Evolutionary conservation across 192 early-diverging fungal species (phyloP), one percentile per base, ranked within the genome.

Genomic region (Entomortierella lignicola): DNA sequence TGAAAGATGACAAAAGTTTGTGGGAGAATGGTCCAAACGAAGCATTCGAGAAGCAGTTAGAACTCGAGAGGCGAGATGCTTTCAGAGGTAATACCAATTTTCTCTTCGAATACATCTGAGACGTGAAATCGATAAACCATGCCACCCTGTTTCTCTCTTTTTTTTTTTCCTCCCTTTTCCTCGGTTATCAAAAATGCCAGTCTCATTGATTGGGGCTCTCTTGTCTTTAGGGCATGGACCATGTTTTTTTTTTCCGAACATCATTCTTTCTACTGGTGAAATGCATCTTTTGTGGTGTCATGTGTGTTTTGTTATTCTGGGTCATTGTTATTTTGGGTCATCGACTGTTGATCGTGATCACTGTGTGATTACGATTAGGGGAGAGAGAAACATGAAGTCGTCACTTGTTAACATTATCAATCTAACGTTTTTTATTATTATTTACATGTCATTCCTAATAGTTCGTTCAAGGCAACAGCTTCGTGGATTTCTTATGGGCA

Each of bases 1-100:
- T 65, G 56, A 17, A 8, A 27, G 68, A 79, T 6, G 75, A 79
- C 51, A 65, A 55, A 56, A 79, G 60, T 55, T 27, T 79, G 30
- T 79, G 75, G 75, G 75, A 79, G 52, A 66, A 79, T 21, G 75
- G 75, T 2, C 75, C 75, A 20, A 61, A 79, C 26, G 68, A 64
- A 52, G 75, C 75, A 7, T 79, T 79, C 42, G 67, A 79, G 56
- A 69, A 79, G 42, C 75, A 79, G 42, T 63, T 79, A 12, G 67
- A 79, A 25, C 25, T 57, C 6, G 75, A 79, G 42, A 69, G 48
- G 27, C 55, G 67, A n/a, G 67, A 70, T 27, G 67, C 67, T 4
- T 66, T 60, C 47, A 55, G 56, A 79, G 75, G 75, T 79, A 79
- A 69, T 23, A 23, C 37, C 8, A 34, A 2, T 12, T 51, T 15